Evolutionary conservation across 768 basidiomycete genomes (phyloP).

Genomic region (Lactifluus volemus): DNA sequence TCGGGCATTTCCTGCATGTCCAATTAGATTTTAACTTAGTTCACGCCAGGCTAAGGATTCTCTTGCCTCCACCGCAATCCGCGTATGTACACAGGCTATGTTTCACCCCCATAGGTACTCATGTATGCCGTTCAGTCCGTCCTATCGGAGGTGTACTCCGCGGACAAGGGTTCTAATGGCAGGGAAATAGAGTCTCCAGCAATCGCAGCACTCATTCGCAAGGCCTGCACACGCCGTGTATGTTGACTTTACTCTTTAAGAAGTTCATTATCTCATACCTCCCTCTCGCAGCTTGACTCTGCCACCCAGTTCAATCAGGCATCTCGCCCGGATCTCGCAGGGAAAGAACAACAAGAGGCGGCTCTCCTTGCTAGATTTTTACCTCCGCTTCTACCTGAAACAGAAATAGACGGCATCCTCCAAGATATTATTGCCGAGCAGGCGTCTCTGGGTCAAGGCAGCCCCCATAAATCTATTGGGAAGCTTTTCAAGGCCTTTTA

Average conservation of each 20-base stretch:
- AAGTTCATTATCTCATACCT: not conserved
- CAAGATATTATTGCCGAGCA: conserved; percentile 30
- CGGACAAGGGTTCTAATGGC: conserved; percentile 47
- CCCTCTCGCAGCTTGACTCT: conserved; percentile 43
- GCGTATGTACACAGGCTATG: conserved; percentile 22
- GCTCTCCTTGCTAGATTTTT: conserved; percentile 44
- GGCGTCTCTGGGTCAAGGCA: conserved; percentile 23
- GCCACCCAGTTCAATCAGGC: conserved; percentile 47
- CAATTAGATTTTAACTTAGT: not conserved
- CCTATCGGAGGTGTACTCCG: conserved; percentile 57
- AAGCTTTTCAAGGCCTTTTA: conserved; percentile 58
- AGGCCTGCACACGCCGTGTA: conserved; percentile 51
- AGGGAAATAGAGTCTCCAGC: conserved; percentile 37
- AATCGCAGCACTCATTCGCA: conserved; percentile 47
- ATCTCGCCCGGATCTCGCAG: conserved; percentile 55
- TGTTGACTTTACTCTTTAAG: conserved; percentile 23
- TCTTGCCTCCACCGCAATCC: conserved; percentile 48
- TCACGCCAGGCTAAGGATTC: conserved; percentile 43
- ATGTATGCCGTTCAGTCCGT: conserved; percentile 39
- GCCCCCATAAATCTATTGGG: conserved; percentile 34
- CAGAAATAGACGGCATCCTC: conserved; percentile 47
- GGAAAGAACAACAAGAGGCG: conserved; percentile 52
- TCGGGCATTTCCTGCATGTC: not conserved
- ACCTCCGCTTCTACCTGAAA: conserved; percentile 50
- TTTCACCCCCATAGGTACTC: not conserved